These are phyloP conservation scores for Vachellia pachyceras DNA, from an alignment of 306 rosid genomes.

Conservation along the genomic window DNA sequence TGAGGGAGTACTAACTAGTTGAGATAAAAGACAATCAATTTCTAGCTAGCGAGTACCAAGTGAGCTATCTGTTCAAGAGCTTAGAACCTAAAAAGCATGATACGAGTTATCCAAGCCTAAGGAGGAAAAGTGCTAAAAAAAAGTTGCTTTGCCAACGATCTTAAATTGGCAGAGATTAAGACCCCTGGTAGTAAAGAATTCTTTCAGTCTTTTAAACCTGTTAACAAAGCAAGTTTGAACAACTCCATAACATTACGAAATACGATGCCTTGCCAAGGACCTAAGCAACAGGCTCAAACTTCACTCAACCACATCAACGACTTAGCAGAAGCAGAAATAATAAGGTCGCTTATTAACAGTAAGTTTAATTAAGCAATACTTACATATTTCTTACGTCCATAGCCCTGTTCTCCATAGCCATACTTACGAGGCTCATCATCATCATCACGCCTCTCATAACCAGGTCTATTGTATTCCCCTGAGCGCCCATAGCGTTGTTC, in stretches of 20 bases:
- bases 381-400: conserved; percentile 83
- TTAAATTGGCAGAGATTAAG: neutral
- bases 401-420: conserved; percentile 60
- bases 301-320: conserved; percentile 1
- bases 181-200: neutral
- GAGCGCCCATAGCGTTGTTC: conserved; percentile 21
- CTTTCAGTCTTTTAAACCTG: too few species aligned
- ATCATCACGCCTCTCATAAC: conserved; percentile 51
- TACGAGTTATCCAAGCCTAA: neutral
- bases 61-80: too few species aligned
- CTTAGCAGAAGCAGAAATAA: too few species aligned
- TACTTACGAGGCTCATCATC: conserved; percentile 46
- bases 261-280: neutral
- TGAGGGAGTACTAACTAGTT: too few species aligned
- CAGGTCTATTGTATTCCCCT: conserved; percentile 51
- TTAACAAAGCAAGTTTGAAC: neutral
- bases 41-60: neutral
- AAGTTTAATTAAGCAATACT: conserved; percentile 42
- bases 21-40: neutral
- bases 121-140: neutral
- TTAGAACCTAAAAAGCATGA: neutral
- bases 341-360: neutral
- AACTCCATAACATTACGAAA: neutral
- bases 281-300: conserved; percentile 5
- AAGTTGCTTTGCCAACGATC: neutral